Evolutionary conservation across 768 basidiomycete genomes (phyloP), one percentile per base, ranked within the genome.

Genomic region (Crepidotus variabilis): DNA sequence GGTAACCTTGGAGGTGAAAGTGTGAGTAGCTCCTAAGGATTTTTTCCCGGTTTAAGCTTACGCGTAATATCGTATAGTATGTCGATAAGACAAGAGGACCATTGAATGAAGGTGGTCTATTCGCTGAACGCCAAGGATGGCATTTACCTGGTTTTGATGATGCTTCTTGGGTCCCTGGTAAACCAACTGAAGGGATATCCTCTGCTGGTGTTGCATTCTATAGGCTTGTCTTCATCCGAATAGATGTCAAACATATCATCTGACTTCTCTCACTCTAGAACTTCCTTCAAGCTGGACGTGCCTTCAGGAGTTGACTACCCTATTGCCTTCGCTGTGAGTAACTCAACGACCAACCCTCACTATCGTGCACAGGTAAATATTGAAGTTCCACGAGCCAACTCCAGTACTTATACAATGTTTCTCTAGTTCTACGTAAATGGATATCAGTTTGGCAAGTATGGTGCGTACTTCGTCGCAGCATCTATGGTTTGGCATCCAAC

Each of bases 21-120:
- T 53, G 79, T 78, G 49, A 55, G 74, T 59, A 1, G n/a, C n/a
- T n/a, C n/a, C n/a, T n/a, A n/a, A n/a, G n/a, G n/a, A n/a, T n/a
- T n/a, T n/a, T n/a, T n/a, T n/a, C n/a, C n/a, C n/a, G n/a, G n/a
- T n/a, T n/a, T n/a, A n/a, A n/a, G n/a, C 34, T 34, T 46, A 36
- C 34, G 9, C 33, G 45, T 13, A 52, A 28, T 28, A 8, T 28
- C 8, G 3, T 28, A 28, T 28, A 80, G 77, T 80, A 78, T 59
- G 65, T 67, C 28, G 83, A 86, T 63, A 72, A 56, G 20, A 68
- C 71, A 21, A 76, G 85, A 16, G 84, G 84, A 5, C 73, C 81
- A n/a, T 67, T 82, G 55, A 85, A 86, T 58, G 83, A 84, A 64
- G 84, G 84, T 8, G 84, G 84, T 1, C 63, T 83, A 1, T 83